A percentile compares a stretch with the other conserved stretches of the same genome.
Evolutionary conservation across 169 alveolate genomes (phyloP).

Genomic region (Plasmodium cynomolgi): DNA sequence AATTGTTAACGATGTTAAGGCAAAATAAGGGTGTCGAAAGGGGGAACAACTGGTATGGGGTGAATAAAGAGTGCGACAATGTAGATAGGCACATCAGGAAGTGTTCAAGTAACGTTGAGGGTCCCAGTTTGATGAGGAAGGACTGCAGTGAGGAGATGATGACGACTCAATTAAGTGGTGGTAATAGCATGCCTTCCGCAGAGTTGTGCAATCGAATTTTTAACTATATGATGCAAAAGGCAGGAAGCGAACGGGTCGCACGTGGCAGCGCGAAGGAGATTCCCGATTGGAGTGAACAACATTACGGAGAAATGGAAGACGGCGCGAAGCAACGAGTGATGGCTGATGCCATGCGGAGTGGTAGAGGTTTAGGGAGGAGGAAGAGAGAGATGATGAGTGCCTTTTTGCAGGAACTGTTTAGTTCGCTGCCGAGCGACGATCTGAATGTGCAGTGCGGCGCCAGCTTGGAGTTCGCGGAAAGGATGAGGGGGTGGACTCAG

Average conservation of each 20-base stretch:
- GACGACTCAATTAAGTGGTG: background rate
- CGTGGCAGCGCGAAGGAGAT: background rate
- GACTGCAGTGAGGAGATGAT: background rate
- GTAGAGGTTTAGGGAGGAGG: background rate
- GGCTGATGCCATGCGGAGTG: background rate
- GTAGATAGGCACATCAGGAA: background rate
- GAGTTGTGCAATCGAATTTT: background rate
- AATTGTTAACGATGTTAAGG: background rate
- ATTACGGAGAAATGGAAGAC: background rate
- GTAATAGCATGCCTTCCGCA: background rate
- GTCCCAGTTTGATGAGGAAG: background rate
- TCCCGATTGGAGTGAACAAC: background rate
- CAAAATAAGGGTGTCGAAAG: background rate
- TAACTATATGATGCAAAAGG: background rate
- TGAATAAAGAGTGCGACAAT: background rate
- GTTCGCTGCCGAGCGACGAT: background rate
- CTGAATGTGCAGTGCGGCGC: background rate
- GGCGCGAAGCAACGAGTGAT: background rate
- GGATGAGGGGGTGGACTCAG: background rate
- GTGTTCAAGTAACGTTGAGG: too few species aligned
- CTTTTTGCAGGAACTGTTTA: constrained; percentile 20
- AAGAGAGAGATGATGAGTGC: background rate
- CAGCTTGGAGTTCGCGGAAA: background rate
- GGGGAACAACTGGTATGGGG: background rate
- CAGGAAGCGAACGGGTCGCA: background rate